Evolutionary conservation across 495 filamentous ascomycete genomes (phyloP).

Genomic region (Rusavskia elegans): DNA sequence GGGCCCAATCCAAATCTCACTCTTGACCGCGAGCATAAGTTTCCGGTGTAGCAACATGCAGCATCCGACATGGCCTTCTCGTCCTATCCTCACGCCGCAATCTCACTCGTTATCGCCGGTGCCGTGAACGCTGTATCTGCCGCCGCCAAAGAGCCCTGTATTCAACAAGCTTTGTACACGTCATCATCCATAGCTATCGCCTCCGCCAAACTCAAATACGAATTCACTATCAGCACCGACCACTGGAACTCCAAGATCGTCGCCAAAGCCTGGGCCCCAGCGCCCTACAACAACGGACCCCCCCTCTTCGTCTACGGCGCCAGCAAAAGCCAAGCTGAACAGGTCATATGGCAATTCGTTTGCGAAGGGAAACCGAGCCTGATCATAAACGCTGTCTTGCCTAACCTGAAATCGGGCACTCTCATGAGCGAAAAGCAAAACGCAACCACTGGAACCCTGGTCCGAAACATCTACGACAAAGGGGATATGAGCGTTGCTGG

Average conservation of each 20-base stretch:
- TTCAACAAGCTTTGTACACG: conserved; percentile 25
- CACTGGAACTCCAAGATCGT: conserved; percentile 34
- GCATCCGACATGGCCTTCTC: conserved; percentile 26
- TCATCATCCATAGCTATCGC: conserved; percentile 29
- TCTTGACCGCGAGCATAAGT: conserved; percentile 1
- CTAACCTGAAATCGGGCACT: too few relatives aligned
- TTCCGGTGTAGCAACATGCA: conserved; percentile 25
- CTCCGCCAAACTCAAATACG: conserved; percentile 9
- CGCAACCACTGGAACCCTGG: too few relatives aligned
- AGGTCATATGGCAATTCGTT: too few relatives aligned
- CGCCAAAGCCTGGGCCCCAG: conserved; percentile 11
- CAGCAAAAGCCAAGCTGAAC: too few relatives aligned
- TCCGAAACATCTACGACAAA: too few relatives aligned
- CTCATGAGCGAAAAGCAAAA: too few relatives aligned
- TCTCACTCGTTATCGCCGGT: conserved; percentile 25
- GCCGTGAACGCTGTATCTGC: conserved; percentile 22
- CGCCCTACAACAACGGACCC: background rate
- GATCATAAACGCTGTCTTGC: too few relatives aligned
- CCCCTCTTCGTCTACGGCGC: too few relatives aligned
- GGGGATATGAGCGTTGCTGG: too few relatives aligned
- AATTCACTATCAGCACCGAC: conserved; percentile 18
- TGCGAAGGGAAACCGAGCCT: too few relatives aligned
- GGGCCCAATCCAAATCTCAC: background rate
- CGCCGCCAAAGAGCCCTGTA: too few relatives aligned
- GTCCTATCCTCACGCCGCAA: conserved; percentile 25